phyloP scores from a whole-genome alignment of 2,329 filamentous ascomycete genomes.

The Ceratocystis cacaofunesta region DNA sequence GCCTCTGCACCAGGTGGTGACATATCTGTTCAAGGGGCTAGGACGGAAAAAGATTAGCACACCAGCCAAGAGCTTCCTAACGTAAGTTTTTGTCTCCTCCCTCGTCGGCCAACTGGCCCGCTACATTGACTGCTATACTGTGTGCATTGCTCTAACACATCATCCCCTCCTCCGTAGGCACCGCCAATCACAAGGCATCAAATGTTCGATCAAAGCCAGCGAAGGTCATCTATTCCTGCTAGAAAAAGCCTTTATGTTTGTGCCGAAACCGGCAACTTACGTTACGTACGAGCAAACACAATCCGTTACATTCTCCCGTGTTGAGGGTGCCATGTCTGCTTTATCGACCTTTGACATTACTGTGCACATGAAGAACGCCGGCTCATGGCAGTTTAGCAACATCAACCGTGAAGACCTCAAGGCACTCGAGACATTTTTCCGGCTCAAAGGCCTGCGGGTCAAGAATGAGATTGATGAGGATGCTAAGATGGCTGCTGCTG shows the following conservation, averaged over 20 bases:
- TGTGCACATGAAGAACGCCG: slow-evolving; percentile 69
- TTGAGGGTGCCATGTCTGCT: slow-evolving; percentile 83
- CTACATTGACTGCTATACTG: neutral
- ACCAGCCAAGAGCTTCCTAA: slow-evolving; percentile 86
- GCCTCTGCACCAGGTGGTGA: slow-evolving; percentile 82
- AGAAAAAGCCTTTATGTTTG: slow-evolving; percentile 98
- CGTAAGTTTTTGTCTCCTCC: slow-evolving; percentile 29
- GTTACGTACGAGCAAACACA: slow-evolving; percentile 88
- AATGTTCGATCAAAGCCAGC: slow-evolving; percentile 99
- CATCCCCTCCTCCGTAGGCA: slow-evolving; percentile 37
- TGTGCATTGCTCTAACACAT: slow-evolving; percentile 9
- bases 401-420: slow-evolving; percentile 97
- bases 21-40: slow-evolving; percentile 86
- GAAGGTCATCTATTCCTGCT: slow-evolving; percentile 94
- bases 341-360: slow-evolving; percentile 96
- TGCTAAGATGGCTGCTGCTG: slow-evolving; percentile 62
- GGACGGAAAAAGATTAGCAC: slow-evolving; percentile 91
- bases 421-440: slow-evolving; percentile 94
- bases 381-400: slow-evolving; percentile 94
- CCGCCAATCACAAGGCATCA: slow-evolving; percentile 86
- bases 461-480: slow-evolving; percentile 99
- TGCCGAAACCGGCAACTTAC: slow-evolving; percentile 94
- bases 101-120: too few relatives aligned
- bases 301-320: slow-evolving; percentile 86
- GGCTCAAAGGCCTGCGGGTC: slow-evolving; percentile 81